Base-by-base conservation (phyloP, 352 stramenopile species). In the Pythium oligandrum region DNA sequence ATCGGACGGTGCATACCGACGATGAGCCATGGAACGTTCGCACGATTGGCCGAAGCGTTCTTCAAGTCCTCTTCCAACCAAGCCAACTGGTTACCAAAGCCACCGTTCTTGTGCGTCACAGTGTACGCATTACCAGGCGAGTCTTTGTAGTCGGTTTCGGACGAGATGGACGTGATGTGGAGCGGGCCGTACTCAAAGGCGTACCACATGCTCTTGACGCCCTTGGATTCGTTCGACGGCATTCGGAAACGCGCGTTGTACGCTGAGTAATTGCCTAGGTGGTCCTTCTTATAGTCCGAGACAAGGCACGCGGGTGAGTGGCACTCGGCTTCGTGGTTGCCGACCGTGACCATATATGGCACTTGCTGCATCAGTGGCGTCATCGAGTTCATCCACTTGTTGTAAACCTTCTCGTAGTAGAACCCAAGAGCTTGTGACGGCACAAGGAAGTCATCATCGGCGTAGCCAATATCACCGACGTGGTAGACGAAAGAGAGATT, bases 91-190 rank as follows among this genome's bases (percentile, higher is more conserved):
- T 82, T 55, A 26, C 70, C 70, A 48, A 80, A 86, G 55, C 63
- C 43, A 6, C 75, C 72, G 57, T 82, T 71, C 37, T 64, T 63
- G 59, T 59, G 44, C 0, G 66, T 63, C 3, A 45, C 64, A n/a
- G 61, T 69, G 42, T 71, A 75, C 34, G 74, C 50, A 53, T 86
- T 86, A 36, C 34, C 71, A 0, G 74, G 74, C 4, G 68, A 68
- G 11, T 50, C 61, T 0, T 40, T 47, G 52, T 55, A 82, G 55
- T 82, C 71, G 1, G 73, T 91, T 58, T 96, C 86, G 6, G 73
- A 84, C 40, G 78, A 83, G 12, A 96, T 68, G 9, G 72, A 59
- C 6, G 78, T 82, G 38, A 88, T 83, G 59, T 94, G 84, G 12
- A 90, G 63, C 31, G 68, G 66, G 1, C 66, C 66, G 43, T 75